Base-by-base conservation (phyloP, 83 land plant genomes). In the Thuja plicata region DNA sequence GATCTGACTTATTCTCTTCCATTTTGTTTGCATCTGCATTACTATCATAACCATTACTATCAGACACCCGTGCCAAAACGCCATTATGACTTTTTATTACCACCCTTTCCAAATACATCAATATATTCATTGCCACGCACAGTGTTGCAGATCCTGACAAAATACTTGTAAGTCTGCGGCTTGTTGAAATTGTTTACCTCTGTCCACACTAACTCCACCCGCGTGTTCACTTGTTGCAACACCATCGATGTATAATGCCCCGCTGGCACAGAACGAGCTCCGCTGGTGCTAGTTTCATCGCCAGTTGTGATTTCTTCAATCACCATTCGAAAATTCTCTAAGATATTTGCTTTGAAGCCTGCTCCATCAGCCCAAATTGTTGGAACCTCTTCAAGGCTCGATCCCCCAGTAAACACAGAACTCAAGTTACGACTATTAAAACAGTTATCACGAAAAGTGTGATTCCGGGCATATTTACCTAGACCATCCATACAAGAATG, bases 141-240 rank as follows among this genome's bases (percentile, higher is more conserved):
- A n/a, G n/a, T n/a, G n/a, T n/a, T n/a, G n/a, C n/a, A n/a, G n/a
- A n/a, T n/a, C n/a, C n/a, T n/a, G n/a, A n/a, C n/a, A n/a, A n/a
- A n/a, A n/a, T n/a, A n/a, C n/a, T n/a, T n/a, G n/a, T n/a, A n/a
- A n/a, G n/a, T n/a, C n/a, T n/a, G n/a, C n/a, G n/a, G n/a, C n/a
- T n/a, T n/a, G n/a, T n/a, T n/a, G n/a, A n/a, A n/a, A n/a, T n/a
- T n/a, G n/a, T n/a, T n/a, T n/a, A n/a, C n/a, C n/a, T n/a, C n/a
- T n/a, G n/a, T n/a, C n/a, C n/a, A n/a, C n/a, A n/a, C n/a, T n/a
- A n/a, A n/a, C n/a, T n/a, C n/a, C n/a, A n/a, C n/a, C n/a, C n/a
- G n/a, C n/a, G n/a, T n/a, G n/a, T n/a, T n/a, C n/a, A n/a, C n/a
- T 96, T 3, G 99, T 98, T 55, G 99, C 98, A 86, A 99, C 99